A percentile compares a stretch with the other conserved stretches of the same genome.
phyloP scores from a whole-genome alignment of 2,329 filamentous ascomycete genomes.

The Fusarium bulbicola region DNA sequence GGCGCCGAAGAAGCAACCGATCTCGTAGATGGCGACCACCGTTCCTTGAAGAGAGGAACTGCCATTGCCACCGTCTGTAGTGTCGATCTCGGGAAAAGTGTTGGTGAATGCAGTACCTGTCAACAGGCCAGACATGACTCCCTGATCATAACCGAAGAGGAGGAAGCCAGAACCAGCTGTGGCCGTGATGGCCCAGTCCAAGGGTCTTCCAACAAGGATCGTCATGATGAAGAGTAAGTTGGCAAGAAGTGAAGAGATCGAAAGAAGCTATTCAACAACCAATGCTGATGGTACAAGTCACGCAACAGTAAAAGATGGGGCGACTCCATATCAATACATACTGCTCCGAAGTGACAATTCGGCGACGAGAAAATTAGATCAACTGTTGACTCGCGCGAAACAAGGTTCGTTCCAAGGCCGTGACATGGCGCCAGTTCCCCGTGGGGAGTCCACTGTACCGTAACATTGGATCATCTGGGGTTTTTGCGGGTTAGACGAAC shows the following conservation, averaged over 20 bases:
- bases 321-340: conserved; percentile 28
- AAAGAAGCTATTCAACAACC: conserved; percentile 21
- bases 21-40: conserved; percentile 57
- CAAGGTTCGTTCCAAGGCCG: conserved; percentile 29
- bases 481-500: conserved; percentile 2
- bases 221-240: conserved; percentile 18
- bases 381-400: conserved; percentile 21
- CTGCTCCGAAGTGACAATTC: not conserved
- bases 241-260: not conserved
- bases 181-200: conserved; percentile 51
- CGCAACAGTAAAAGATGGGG: conserved; percentile 1
- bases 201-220: conserved; percentile 44
- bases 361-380: not conserved
- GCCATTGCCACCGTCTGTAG: conserved; percentile 49
- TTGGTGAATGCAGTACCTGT: conserved; percentile 46
- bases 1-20: conserved; percentile 59
- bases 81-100: conserved; percentile 49
- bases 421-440: conserved; percentile 13
- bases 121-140: conserved; percentile 47
- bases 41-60: conserved; percentile 56
- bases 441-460: conserved; percentile 8
- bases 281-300: not conserved
- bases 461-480: conserved; percentile 7
- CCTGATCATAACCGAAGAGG: conserved; percentile 48
- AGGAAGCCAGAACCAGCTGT: conserved; percentile 50